Percentiles rank a stretch among this genome's conserved stretches.
These are phyloP conservation scores for Elymus sibiricus DNA, from an alignment of 176 grass and related monocot species.

Conservation along the genomic window DNA sequence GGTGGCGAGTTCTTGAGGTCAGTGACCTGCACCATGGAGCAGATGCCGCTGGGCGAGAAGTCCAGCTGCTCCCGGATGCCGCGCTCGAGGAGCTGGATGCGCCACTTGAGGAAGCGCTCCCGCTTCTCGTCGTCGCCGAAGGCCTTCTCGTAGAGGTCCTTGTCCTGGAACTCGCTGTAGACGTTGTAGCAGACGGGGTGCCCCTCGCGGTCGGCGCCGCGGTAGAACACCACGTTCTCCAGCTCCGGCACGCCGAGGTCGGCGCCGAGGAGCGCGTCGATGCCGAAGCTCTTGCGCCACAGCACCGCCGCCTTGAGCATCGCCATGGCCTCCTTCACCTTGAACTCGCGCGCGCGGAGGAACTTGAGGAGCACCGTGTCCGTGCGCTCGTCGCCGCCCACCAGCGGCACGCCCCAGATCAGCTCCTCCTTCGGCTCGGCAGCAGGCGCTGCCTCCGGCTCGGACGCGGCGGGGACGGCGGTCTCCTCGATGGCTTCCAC, in stretches of 20 bases:
- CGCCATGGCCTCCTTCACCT: constrained; percentile 64
- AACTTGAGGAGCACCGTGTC: constrained; percentile 91
- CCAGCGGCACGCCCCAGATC: constrained; percentile 61
- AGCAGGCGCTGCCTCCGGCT: not conserved
- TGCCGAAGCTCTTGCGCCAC: constrained; percentile 73
- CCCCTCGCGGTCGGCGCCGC: constrained; percentile 63
- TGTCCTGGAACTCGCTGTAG: constrained; percentile 83
- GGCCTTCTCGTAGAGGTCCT: constrained; percentile 66
- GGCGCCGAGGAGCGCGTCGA: constrained; percentile 38
- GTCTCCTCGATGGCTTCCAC: constrained; percentile 33
- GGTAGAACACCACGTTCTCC: constrained; percentile 45
- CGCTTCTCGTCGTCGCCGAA: constrained; percentile 67
- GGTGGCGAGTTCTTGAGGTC: constrained; percentile 94
- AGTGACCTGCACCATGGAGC: constrained; percentile 93
- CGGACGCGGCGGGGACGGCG: constrained; percentile 14
- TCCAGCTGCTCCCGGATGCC: constrained; percentile 61
- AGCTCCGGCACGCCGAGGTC: constrained; percentile 38
- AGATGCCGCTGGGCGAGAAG: constrained; percentile 57
- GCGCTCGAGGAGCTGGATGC: constrained; percentile 71
- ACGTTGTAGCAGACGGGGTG: constrained; percentile 93
- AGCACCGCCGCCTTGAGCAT: constrained; percentile 76
- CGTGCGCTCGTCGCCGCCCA: constrained; percentile 59
- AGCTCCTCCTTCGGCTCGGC: constrained; percentile 33
- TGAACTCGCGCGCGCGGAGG: constrained; percentile 80
- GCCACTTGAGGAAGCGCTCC: constrained; percentile 69